Evolutionary conservation across 108 stramenopile genomes (phyloP).

Genomic region (Cyclotella choctawhatcheeana): DNA sequence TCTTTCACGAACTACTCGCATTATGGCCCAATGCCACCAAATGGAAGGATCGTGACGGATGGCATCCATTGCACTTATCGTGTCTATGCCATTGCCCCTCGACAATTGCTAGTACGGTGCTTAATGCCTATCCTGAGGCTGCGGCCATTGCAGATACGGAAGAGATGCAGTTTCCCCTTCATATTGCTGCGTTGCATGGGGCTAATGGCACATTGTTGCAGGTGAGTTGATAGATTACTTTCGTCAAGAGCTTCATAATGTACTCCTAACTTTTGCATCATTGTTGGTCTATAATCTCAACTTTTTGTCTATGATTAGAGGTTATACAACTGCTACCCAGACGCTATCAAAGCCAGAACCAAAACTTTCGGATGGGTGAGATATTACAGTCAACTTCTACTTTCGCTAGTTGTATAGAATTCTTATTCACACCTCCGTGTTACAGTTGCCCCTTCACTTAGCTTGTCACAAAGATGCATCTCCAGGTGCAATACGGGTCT

Average conservation of each 20-base stretch:
- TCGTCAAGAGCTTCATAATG: background rate
- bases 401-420: too few relatives aligned
- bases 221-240: background rate
- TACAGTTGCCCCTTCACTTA: conserved; percentile 48
- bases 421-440: too few relatives aligned
- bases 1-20: conserved; percentile 40
- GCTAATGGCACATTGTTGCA: conserved; percentile 40
- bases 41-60: conserved; percentile 54
- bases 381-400: too few relatives aligned
- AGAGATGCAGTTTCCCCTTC: conserved; percentile 50
- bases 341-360: conserved; percentile 45
- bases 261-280: background rate
- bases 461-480: conserved; percentile 50
- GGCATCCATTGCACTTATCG: conserved; percentile 54
- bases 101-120: conserved; percentile 40
- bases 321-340: conserved; percentile 49
- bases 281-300: background rate
- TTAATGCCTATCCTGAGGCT: conserved; percentile 53
- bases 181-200: conserved; percentile 52
- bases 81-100: conserved; percentile 43
- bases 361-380: conserved; percentile 42
- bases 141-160: conserved; percentile 42
- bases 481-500: conserved; percentile 37
- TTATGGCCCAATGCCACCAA: conserved; percentile 50
- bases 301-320: too few relatives aligned